Base-by-base conservation (phyloP, 1,139 yeast genomes). In the Sugiyamaella japonica region DNA sequence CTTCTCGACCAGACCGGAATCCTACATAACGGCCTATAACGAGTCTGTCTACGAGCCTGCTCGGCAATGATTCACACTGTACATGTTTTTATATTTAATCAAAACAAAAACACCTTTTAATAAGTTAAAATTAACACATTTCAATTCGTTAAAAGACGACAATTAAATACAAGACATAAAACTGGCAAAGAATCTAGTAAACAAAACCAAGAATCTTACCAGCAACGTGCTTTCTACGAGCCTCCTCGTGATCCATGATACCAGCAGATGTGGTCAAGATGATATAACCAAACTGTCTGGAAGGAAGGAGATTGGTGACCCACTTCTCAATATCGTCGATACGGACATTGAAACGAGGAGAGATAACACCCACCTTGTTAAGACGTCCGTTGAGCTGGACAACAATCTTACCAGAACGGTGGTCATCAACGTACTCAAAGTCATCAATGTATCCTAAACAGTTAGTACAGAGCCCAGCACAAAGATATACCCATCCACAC, bases 171-270 rank as follows among this genome's bases (percentile, higher is more conserved):
- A 43, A 25, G 46, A 37, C 48, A 43, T 37, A 43, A 38, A 25
- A 34, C 12, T 20, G 23, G 17, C 15, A 38, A 43, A 41, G 41
- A 44, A 60, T 62, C 74, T 85, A 89, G 83, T 91, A 91, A 65
- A 91, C 97, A 77, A 88, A 91, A 72, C 98, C 98, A 73, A 91
- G 84, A 73, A 91, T 86, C 81, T 91, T 91, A 77, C 98, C 98
- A 69, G 97, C 89, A 70, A 91, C 98, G 79, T 93, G 98, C 88
- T 93, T 93, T 86, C 98, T 88, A 85, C 97, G 90, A 70, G 99
- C 99, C 82, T 93, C 99, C 82, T 93, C 99, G 81, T 93, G 99
- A 83, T 93, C 98, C 97, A 93, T 90, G 70, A 93, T 93, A 80
- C 99, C 99, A 70, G 98, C 97, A 70, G 99, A 93, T 69, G 99